Evolutionary conservation across 208 protist species (phyloP).

Genomic region (Zelonia costaricensis): DNA sequence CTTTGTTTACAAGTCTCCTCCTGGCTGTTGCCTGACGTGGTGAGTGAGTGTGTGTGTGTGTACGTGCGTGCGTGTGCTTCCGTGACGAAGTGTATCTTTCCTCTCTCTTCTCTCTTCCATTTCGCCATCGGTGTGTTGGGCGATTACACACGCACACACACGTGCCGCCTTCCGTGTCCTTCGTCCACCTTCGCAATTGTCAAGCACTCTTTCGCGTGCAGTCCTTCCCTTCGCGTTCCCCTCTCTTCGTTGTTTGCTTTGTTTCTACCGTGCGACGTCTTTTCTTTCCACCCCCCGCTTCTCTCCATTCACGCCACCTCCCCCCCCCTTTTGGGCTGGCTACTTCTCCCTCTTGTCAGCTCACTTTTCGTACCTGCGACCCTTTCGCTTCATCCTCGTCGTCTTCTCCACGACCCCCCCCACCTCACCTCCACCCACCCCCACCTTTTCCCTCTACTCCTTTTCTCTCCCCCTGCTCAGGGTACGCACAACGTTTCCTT

Average conservation of each 20-base stretch:
- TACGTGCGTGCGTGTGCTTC: not conserved
- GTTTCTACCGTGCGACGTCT: not conserved
- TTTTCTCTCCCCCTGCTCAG: not conserved
- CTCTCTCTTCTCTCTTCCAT: not conserved
- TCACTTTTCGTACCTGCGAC: not conserved
- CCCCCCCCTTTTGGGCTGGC: not conserved
- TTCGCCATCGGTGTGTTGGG: too few relatives aligned
- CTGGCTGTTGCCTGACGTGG: too few relatives aligned
- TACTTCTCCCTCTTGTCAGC: not conserved
- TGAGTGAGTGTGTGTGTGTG: too few relatives aligned
- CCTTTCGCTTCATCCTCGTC: conserved; percentile 1
- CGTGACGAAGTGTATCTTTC: not conserved
- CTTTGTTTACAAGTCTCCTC: too few relatives aligned
- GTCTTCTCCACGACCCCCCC: not conserved
- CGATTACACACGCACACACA: too few relatives aligned
- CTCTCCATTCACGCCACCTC: not conserved
- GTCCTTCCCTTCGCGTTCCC: not conserved
- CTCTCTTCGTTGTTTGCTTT: not conserved
- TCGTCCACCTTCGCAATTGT: not conserved
- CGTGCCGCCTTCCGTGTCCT: not conserved
- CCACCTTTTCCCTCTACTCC: not conserved
- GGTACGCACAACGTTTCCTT: too few relatives aligned
- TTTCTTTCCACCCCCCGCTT: not conserved
- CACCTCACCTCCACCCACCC: not conserved
- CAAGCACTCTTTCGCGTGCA: not conserved